Conservation (phyloP, 106 monocot genomes). For the Triglochin maritima region DNA sequence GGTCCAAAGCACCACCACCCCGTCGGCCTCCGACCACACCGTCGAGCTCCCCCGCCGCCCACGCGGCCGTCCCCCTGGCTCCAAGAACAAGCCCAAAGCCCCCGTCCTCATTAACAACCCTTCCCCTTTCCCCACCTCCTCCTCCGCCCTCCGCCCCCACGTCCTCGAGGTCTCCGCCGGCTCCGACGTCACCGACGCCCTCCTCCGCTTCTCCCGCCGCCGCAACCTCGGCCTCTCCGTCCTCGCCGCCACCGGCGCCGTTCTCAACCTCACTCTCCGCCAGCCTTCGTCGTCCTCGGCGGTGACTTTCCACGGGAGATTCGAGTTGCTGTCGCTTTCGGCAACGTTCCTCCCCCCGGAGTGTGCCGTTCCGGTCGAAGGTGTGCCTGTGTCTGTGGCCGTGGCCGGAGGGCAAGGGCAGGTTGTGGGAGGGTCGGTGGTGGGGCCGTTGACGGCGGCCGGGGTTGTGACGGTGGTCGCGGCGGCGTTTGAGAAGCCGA, state of each 20-base stretch:
- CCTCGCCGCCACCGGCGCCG: slow-evolving; percentile 42
- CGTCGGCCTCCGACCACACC: not conserved
- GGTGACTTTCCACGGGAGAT: slow-evolving; percentile 27
- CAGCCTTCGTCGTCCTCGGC: slow-evolving; percentile 14
- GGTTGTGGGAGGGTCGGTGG: slow-evolving; percentile 48
- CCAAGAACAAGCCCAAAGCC: slow-evolving; percentile 73
- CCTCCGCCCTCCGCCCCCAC: slow-evolving; percentile 38
- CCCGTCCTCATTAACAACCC: slow-evolving; percentile 29
- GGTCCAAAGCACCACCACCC: slow-evolving; percentile 2
- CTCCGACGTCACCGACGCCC: slow-evolving; percentile 33
- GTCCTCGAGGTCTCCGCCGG: slow-evolving; percentile 58
- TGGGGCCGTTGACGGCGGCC: slow-evolving; percentile 46
- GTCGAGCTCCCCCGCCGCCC: slow-evolving; percentile 28
- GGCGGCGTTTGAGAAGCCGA: slow-evolving; percentile 41
- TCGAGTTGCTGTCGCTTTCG: slow-evolving; percentile 61
- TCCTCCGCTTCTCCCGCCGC: slow-evolving; percentile 39
- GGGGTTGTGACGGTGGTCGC: slow-evolving; percentile 44
- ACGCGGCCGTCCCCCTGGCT: slow-evolving; percentile 58
- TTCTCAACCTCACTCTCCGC: slow-evolving; percentile 48
- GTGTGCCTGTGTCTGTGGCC: slow-evolving; percentile 29
- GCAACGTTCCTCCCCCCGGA: slow-evolving; percentile 48
- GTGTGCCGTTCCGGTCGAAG: slow-evolving; percentile 5
- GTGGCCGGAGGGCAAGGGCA: slow-evolving; percentile 60
- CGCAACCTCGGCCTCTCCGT: slow-evolving; percentile 40
- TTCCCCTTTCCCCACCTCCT: not conserved